These are phyloP conservation scores for Aspergillus amoenus DNA, from an alignment of 2,329 filamentous ascomycete genomes.

Conservation along the genomic window DNA sequence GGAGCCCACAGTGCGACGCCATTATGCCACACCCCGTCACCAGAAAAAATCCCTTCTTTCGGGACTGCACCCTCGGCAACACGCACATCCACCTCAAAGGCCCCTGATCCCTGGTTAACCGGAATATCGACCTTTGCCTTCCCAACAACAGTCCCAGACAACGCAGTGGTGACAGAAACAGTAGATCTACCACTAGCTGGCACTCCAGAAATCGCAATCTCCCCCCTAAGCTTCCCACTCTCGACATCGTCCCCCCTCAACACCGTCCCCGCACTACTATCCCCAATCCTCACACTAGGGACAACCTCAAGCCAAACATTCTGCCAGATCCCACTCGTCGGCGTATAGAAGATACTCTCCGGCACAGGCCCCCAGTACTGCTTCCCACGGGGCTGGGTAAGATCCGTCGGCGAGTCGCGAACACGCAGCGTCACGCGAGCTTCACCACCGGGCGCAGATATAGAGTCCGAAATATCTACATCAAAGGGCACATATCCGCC, in stretches of 20 bases:
- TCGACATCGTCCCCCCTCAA: constrained; percentile 57
- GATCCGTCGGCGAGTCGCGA: constrained; percentile 63
- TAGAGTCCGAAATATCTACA: constrained; percentile 53
- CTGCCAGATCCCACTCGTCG: constrained; percentile 73
- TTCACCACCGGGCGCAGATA: background rate
- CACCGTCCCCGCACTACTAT: constrained; percentile 61
- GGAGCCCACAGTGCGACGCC: constrained; percentile 69
- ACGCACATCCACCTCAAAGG: background rate
- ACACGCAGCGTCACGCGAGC: constrained; percentile 57
- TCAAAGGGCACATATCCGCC: constrained; percentile 65
- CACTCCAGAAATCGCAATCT: constrained; percentile 42
- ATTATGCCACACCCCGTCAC: constrained; percentile 38
- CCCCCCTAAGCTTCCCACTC: constrained; percentile 51
- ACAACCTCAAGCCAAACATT: constrained; percentile 67
- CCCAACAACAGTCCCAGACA: constrained; percentile 51
- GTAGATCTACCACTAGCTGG: too few relatives aligned
- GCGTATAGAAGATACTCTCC: constrained; percentile 64
- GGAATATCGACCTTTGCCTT: constrained; percentile 37
- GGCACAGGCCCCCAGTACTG: constrained; percentile 62
- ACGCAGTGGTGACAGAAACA: constrained; percentile 52
- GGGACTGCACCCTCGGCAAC: background rate
- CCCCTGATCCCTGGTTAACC: background rate
- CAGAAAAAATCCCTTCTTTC: background rate
- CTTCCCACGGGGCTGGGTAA: constrained; percentile 66
- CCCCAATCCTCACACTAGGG: constrained; percentile 52